Conservation (phyloP, 2,329 filamentous ascomycete species). For the Alternaria solani region DNA sequence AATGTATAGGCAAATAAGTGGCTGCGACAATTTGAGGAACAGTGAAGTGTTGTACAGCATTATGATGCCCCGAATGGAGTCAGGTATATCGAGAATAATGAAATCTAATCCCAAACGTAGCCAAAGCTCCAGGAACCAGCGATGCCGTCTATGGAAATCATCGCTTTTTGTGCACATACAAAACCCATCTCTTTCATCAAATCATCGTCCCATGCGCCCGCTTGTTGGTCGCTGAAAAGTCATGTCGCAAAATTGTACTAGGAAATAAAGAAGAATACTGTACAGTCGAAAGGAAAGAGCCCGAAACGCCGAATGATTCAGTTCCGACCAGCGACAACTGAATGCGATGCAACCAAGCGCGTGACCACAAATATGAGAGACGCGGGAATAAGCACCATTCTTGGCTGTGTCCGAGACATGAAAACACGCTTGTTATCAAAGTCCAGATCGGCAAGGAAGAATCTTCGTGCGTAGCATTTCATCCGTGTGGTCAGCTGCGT, state of each 20-base stretch:
- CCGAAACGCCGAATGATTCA: slow-evolving; percentile 6
- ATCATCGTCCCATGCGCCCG: slow-evolving; percentile 19
- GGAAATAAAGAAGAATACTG: slow-evolving; percentile 10
- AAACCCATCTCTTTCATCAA: slow-evolving; percentile 22
- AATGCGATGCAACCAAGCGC: slow-evolving; percentile 9
- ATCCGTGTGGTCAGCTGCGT: slow-evolving; percentile 18
- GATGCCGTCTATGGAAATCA: slow-evolving; percentile 11
- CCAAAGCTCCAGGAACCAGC: slow-evolving; percentile 4
- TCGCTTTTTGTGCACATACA: slow-evolving; percentile 19
- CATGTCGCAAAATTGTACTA: not conserved
- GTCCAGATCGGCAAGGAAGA: slow-evolving; percentile 10
- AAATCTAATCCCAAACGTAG: slow-evolving; percentile 13
- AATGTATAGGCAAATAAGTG: not conserved
- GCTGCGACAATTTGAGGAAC: not conserved
- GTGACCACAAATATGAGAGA: slow-evolving; percentile 1
- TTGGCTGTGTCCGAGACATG: not conserved
- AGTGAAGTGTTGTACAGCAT: slow-evolving; percentile 15
- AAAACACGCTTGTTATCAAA: not conserved
- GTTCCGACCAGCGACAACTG: slow-evolving; percentile 26
- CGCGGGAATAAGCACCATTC: slow-evolving; percentile 6
- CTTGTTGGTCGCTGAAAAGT: slow-evolving; percentile 18
- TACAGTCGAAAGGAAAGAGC: slow-evolving; percentile 12
- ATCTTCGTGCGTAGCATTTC: slow-evolving; percentile 17
- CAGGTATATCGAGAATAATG: slow-evolving; percentile 2
- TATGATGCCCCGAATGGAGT: slow-evolving; percentile 15